Evolutionary conservation across 305 asterid genomes (phyloP), one percentile per base, ranked within the genome.

Genomic region (Galium porrigens): DNA sequence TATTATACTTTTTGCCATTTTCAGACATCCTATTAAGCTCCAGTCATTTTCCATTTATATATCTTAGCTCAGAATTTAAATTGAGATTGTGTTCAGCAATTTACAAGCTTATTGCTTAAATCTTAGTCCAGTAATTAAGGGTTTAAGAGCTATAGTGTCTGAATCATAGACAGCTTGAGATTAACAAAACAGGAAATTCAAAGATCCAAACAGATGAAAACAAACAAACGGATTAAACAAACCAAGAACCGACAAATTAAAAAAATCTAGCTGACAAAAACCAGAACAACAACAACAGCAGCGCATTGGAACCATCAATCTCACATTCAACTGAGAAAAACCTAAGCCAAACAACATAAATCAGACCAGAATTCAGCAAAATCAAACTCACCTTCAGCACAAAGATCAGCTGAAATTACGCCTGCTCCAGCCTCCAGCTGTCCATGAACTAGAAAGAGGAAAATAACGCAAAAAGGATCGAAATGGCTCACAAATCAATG

Each of bases 371-470:
- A 36, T 64, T 49, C 51, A 41, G 25, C 9, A 20, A 27, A 8
- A 6, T 41, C 32, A 63, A 34, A 20, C 57, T 63, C 59, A 20
- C 67, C 71, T 59, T 52, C 58, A 52, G 27, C 58, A 52, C 6
- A n/a, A 20, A 49, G 49, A 62, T 64, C 58, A 42, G 32, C 41
- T 30, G 37, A 12, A 46, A 46, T 6, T 5, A 20, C 55, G 37
- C 18, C 10, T 3, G n/a, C 33, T 22, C 58, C 32, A 27, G 6
- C 32, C 33, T 54, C 59, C 33, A 29, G 34, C 33, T 27, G 61
- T 1, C 61, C 17, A 27, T 27, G 29, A 55, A 7, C 30, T 54
- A 22, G 34, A 17, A 12, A 52, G 34, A 11, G 5, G 0, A 54
- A n/a, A 58, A 58, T 2, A n/a, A n/a, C 27, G 10, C 10, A 5